These are phyloP conservation scores for Curvularia eragrostidis DNA, from an alignment of 2,329 filamentous ascomycete genomes.

Conservation along the genomic window DNA sequence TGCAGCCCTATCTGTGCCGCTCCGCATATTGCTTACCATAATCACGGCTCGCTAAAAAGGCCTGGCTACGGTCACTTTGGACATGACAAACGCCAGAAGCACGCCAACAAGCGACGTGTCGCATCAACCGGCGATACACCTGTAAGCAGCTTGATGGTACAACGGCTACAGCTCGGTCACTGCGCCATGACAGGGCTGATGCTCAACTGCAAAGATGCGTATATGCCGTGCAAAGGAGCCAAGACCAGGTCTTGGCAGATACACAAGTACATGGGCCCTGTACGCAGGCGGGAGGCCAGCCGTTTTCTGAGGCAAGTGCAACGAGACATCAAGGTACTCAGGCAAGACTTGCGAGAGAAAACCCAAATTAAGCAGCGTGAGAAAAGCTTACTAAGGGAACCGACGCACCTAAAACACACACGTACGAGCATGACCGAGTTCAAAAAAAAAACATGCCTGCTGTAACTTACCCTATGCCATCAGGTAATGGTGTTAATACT, in stretches of 20 bases:
- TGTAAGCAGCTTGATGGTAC: neutral
- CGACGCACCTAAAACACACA: neutral
- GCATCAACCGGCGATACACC: neutral
- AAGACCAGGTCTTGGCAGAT: neutral
- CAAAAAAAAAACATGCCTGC: neutral
- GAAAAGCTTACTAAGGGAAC: neutral
- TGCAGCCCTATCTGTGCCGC: neutral
- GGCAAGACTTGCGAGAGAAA: neutral
- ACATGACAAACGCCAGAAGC: neutral
- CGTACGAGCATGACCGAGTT: neutral
- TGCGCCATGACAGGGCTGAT: neutral
- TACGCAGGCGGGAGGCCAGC: neutral
- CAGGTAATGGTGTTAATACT: neutral
- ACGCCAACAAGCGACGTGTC: neutral
- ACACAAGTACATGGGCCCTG: neutral
- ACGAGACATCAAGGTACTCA: neutral
- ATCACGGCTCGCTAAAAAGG: neutral
- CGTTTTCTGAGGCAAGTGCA: conserved; percentile 1
- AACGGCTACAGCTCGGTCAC: neutral
- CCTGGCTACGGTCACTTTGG: neutral
- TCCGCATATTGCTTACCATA: conserved; percentile 1
- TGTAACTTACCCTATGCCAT: neutral
- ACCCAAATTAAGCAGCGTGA: neutral
- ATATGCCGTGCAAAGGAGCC: neutral
- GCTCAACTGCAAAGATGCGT: neutral